Evolutionary conservation across 2,329 filamentous ascomycete genomes (phyloP), one percentile per base, ranked within the genome.

Genomic region (Trichoderma koningiopsis): DNA sequence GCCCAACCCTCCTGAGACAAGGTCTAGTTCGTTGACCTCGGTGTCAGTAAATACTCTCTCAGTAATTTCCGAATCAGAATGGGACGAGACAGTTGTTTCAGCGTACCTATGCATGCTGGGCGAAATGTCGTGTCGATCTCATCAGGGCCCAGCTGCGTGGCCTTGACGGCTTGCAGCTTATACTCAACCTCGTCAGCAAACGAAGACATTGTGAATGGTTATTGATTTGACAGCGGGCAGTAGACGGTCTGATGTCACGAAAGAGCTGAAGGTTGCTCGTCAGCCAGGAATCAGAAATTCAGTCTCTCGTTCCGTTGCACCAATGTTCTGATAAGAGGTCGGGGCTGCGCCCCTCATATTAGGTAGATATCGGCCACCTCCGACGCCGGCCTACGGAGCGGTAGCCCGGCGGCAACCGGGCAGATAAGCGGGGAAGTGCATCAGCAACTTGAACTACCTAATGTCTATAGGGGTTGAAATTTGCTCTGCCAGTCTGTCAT

Each of bases 81-180:
- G 4, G n/a, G 47, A 10, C 8, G 22, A 49, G 47, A 49, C 22
- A 13, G 52, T 27, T 62, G 37, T n/a, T 11, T 53, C 8, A 19
- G 31, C 43, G 74, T 77, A 90, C 88, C 88, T 73, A 90, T 89
- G 75, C 82, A 85, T 76, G 80, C 86, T 22, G 88, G 89, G 67
- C 86, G 84, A 75, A 91, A 90, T 33, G 86, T 88, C 74, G 80
- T 81, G 78, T 90, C 87, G 71, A 90, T 90, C 69, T 87, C 81
- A 13, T 84, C 83, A 27, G 87, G 78, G 40, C 82, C 77, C 64
- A 90, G 76, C 6, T 76, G 75, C 14, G 83, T 84, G 49, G 82
- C 84, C 73, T 82, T 77, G 75, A 89, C 83, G 72, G 82, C 75
- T 70, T 88, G 86, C n/a, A 89, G 79, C 74, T 85, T 83, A 76